Evolutionary conservation across 306 rosid genomes (phyloP).

Genomic region (Rosa multiflora): DNA sequence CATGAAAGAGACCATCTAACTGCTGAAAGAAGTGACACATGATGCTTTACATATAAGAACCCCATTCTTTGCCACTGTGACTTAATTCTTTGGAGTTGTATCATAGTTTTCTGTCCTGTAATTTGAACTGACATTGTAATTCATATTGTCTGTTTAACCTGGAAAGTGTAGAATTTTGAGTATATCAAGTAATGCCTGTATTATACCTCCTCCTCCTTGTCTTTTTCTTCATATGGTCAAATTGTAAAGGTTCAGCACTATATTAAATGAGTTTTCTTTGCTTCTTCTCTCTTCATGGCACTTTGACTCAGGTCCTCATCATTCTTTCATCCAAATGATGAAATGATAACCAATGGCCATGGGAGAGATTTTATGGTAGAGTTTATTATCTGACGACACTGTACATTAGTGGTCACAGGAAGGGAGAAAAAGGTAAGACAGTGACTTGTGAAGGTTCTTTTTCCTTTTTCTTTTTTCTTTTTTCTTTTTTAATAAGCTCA

Average conservation of each 20-base stretch:
- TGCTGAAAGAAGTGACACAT: constrained; percentile 14
- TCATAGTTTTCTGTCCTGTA: constrained; percentile 39
- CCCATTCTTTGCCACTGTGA: constrained; percentile 18
- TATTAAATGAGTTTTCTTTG: not conserved
- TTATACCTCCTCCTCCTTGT: not conserved
- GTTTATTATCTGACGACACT: no score
- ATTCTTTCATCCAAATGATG: not conserved
- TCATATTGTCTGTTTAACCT: not conserved
- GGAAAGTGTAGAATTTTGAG: constrained; percentile 8
- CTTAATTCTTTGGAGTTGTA: constrained; percentile 40
- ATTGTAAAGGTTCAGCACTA: constrained; percentile 7
- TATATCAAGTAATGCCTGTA: constrained; percentile 5
- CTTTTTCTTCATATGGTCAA: not conserved
- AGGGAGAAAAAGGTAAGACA: no score
- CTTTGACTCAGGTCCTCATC: not conserved
- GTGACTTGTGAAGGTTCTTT: no score
- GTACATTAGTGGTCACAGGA: no score
- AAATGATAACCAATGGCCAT: no score
- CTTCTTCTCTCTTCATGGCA: not conserved
- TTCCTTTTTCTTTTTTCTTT: no score
- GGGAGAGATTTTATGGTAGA: no score
- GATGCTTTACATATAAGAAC: constrained; percentile 2
- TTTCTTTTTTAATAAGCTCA: no score
- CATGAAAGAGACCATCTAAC: constrained; percentile 15
- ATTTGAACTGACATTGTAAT: constrained; percentile 18